phyloP scores from a whole-genome alignment of 306 rosid genomes.

The Parietaria judaica region DNA sequence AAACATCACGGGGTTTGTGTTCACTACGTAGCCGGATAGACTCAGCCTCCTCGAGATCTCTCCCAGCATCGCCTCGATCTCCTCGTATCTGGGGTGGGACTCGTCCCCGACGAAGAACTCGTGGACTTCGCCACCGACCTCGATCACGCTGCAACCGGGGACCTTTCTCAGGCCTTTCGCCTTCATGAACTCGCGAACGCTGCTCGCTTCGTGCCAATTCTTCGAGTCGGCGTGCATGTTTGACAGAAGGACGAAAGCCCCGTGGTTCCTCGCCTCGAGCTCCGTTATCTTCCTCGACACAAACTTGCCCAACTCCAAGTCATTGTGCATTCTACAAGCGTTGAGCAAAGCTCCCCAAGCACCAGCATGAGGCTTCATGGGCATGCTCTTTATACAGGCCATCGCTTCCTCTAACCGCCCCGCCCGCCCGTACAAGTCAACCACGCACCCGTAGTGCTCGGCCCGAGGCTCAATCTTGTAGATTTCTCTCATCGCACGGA shows the following conservation, averaged over 20 bases:
- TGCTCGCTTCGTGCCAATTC: slow-evolving; percentile 40
- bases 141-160: slow-evolving; percentile 63
- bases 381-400: slow-evolving; percentile 47
- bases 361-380: slow-evolving; percentile 48
- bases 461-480: slow-evolving; percentile 43
- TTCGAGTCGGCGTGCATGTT: slow-evolving; percentile 51
- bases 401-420: slow-evolving; percentile 52
- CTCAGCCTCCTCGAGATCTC: slow-evolving; percentile 42
- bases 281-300: slow-evolving; percentile 41
- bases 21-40: slow-evolving; percentile 36
- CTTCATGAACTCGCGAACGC: slow-evolving; percentile 39
- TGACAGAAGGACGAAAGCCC: slow-evolving; percentile 50
- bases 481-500: slow-evolving; percentile 37
- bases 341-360: slow-evolving; percentile 66
- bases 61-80: slow-evolving; percentile 39
- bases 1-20: slow-evolving; percentile 42
- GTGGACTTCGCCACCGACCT: slow-evolving; percentile 54
- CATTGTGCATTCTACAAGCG: slow-evolving; percentile 44
- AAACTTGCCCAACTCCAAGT: slow-evolving; percentile 40
- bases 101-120: slow-evolving; percentile 56
- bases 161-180: slow-evolving; percentile 42
- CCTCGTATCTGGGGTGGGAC: slow-evolving; percentile 39
- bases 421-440: slow-evolving; percentile 53
- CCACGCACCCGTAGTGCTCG: slow-evolving; percentile 59
- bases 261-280: slow-evolving; percentile 42